A percentile compares a stretch with the other conserved stretches of the same genome.
phyloP scores from a whole-genome alignment of 805 yeast species.

The Candida jianshihensis region DNA sequence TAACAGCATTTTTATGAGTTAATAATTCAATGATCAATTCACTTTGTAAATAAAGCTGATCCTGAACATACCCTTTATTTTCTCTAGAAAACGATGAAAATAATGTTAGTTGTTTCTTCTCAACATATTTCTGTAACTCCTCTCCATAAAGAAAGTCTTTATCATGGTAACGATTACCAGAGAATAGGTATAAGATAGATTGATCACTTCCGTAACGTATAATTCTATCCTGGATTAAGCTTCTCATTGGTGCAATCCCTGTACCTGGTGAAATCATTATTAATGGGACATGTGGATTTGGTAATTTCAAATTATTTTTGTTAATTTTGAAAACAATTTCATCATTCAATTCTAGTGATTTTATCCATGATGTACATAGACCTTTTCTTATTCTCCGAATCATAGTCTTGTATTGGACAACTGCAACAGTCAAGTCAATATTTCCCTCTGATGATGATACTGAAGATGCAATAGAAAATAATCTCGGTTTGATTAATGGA shows the following conservation, averaged over 20 bases:
- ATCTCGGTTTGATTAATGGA: constrained; percentile 74
- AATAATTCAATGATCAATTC: constrained; percentile 45
- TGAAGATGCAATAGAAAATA: constrained; percentile 76
- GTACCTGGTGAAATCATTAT: constrained; percentile 90
- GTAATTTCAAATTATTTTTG: constrained; percentile 35
- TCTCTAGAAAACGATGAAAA: constrained; percentile 46
- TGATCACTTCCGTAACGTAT: constrained; percentile 10
- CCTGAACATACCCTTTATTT: constrained; percentile 70
- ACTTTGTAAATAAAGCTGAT: constrained; percentile 48
- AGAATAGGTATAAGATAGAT: constrained; percentile 47
- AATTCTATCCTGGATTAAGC: constrained; percentile 43
- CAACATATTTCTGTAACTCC: constrained; percentile 37
- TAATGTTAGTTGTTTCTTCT: constrained; percentile 30
- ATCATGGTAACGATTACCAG: constrained; percentile 62
- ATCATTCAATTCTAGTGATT: constrained; percentile 40
- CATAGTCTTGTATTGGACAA: constrained; percentile 82
- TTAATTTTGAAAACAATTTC: constrained; percentile 45
- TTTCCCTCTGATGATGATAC: constrained; percentile 25
- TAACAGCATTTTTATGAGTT: constrained; percentile 44
- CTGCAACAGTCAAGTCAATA: constrained; percentile 70
- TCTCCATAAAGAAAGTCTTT: constrained; percentile 66
- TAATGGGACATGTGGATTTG: constrained; percentile 36
- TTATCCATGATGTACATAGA: constrained; percentile 73
- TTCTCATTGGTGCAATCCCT: constrained; percentile 90
- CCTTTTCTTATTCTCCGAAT: constrained; percentile 73